Percentiles rank a stretch among this genome's conserved stretches.
phyloP scores from a whole-genome alignment of 2,329 filamentous ascomycete genomes.

The Aspergillus piperis region DNA sequence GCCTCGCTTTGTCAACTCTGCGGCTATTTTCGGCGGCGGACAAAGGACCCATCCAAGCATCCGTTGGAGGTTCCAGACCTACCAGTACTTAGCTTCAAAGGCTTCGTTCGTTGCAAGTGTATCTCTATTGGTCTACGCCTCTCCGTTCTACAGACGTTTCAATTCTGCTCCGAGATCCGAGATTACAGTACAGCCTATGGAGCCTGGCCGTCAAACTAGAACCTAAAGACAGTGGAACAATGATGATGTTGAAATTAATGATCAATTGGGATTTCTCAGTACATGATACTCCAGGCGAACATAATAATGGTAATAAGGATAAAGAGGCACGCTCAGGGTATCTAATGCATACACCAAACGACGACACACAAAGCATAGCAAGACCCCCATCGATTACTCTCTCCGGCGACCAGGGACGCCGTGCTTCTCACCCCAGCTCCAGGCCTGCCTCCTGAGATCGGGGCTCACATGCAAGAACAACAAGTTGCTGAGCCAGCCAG shows the following conservation, averaged over 20 bases:
- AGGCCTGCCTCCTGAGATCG: conserved; percentile 59
- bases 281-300: conserved; percentile 9
- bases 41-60: not conserved
- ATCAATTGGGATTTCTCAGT: conserved; percentile 4
- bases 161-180: not conserved
- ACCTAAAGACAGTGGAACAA: conserved; percentile 1
- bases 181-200: not conserved
- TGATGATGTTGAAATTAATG: conserved; percentile 1
- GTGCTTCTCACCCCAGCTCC: conserved; percentile 59
- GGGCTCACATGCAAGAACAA: conserved; percentile 59
- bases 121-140: not conserved
- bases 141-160: not conserved
- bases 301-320: conserved; percentile 14
- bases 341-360: conserved; percentile 30
- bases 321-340: conserved; percentile 25
- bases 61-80: not conserved
- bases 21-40: not conserved
- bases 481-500: conserved; percentile 55
- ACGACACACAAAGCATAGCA: conserved; percentile 17
- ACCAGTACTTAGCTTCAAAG: not conserved
- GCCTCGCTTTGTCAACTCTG: not conserved
- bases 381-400: not conserved
- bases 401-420: conserved; percentile 40
- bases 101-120: not conserved
- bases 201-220: not conserved